phyloP scores from a whole-genome alignment of 1,284 basidiomycete genomes.

The Farysia itapuensis region DNA sequence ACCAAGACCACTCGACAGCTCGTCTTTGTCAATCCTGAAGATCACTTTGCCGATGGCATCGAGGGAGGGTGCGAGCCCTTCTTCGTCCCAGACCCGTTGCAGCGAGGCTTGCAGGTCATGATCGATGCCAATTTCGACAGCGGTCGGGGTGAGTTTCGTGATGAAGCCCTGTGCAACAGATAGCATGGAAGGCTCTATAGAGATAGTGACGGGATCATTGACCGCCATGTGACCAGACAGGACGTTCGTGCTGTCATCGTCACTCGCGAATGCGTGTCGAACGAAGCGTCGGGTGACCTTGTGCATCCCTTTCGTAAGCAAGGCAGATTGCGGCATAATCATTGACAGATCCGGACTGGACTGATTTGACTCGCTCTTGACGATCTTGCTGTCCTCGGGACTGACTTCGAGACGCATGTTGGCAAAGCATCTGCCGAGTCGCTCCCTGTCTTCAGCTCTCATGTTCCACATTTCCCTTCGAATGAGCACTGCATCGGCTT shows the following conservation, averaged over 20 bases:
- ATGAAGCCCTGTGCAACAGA: conserved; percentile 85
- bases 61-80: not conserved
- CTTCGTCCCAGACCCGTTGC: conserved; percentile 31
- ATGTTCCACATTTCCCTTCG: conserved; percentile 93
- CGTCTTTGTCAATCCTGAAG: conserved; percentile 92
- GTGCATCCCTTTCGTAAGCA: conserved; percentile 46
- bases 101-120: conserved; percentile 66
- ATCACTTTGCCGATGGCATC: conserved; percentile 59
- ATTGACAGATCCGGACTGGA: not conserved
- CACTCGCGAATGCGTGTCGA: conserved; percentile 52
- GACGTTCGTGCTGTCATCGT: conserved; percentile 61
- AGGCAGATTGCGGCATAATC: not conserved
- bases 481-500: conserved; percentile 78
- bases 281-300: conserved; percentile 71
- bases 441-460: conserved; percentile 76
- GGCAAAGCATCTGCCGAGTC: conserved; percentile 61
- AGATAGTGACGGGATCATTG: conserved; percentile 79
- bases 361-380: no score
- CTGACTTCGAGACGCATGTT: conserved; percentile 55
- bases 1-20: conserved; percentile 81
- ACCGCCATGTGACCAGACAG: conserved; percentile 76
- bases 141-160: conserved; percentile 69
- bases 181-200: conserved; percentile 79
- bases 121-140: conserved; percentile 77
- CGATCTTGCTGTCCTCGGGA: not conserved